phyloP scores from a whole-genome alignment of 805 yeast species.

The Barnettozyma sp. region DNA sequence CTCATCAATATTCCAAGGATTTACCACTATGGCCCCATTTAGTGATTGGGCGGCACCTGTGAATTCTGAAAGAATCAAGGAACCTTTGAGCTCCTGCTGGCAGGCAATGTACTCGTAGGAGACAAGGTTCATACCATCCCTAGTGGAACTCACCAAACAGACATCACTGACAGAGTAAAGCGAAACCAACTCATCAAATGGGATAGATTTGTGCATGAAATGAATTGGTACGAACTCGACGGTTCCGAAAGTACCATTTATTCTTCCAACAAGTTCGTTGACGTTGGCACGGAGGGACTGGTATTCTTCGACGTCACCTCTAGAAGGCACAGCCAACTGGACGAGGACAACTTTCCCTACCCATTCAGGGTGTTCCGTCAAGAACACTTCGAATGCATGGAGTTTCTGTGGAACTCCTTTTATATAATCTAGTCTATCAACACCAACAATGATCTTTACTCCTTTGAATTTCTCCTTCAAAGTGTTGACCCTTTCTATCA shows the following conservation, averaged over 20 bases:
- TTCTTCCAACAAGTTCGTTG: conserved; percentile 92
- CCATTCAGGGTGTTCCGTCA: conserved; percentile 95
- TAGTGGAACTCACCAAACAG: conserved; percentile 86
- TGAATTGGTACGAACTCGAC: conserved; percentile 97
- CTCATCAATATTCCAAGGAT: conserved; percentile 98
- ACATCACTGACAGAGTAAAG: conserved; percentile 82
- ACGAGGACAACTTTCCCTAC: conserved; percentile 93
- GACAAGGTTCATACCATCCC: conserved; percentile 98
- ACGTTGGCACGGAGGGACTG: conserved; percentile 90
- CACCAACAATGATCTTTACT: conserved; percentile 88
- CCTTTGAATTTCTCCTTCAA: conserved; percentile 64
- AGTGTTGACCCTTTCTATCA: conserved; percentile 56
- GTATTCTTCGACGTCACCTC: conserved; percentile 98
- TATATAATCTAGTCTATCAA: conserved; percentile 92
- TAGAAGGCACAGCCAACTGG: conserved; percentile 95
- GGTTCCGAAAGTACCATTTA: conserved; percentile 93
- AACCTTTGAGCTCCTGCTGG: conserved; percentile 79
- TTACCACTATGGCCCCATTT: conserved; percentile 88
- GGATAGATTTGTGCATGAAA: conserved; percentile 86
- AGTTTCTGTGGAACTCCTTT: conserved; percentile 97
- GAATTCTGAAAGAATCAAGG: conserved; percentile 84
- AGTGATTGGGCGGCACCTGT: conserved; percentile 99
- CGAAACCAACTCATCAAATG: conserved; percentile 87
- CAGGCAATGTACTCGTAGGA: conserved; percentile 96
- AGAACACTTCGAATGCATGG: conserved; percentile 90